Evolutionary conservation across 495 filamentous ascomycete genomes (phyloP).

Genomic region (Melanomma pulvis-pyrius): DNA sequence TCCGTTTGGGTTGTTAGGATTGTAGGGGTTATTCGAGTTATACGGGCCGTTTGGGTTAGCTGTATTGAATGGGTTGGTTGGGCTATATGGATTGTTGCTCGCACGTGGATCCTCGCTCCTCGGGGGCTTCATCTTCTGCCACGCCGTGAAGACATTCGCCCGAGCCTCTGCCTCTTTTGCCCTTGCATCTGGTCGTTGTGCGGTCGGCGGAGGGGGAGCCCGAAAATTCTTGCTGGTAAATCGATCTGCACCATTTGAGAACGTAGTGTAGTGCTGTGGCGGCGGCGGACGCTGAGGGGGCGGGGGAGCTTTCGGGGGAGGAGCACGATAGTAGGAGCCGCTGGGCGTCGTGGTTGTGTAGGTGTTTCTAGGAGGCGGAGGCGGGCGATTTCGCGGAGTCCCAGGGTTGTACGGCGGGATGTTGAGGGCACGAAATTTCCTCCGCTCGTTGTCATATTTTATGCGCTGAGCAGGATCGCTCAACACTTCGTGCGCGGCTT

Average conservation of each 20-base stretch:
- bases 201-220: conserved; percentile 43
- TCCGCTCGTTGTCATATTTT: conserved; percentile 77
- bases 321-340: conserved; percentile 52
- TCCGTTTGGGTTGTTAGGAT: conserved; percentile 42
- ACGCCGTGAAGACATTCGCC: conserved; percentile 65
- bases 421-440: conserved; percentile 37
- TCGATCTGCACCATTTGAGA: conserved; percentile 40
- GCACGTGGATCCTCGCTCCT: not conserved
- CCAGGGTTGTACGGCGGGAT: conserved; percentile 30
- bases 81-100: not conserved
- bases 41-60: not conserved
- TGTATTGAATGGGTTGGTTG: conserved; percentile 4
- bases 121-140: conserved; percentile 63
- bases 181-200: conserved; percentile 39
- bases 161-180: conserved; percentile 60
- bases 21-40: conserved; percentile 9
- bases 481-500: conserved; percentile 82
- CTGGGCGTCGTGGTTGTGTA: conserved; percentile 41
- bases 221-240: conserved; percentile 43
- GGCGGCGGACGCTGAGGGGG: conserved; percentile 47
- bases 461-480: conserved; percentile 64
- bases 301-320: conserved; percentile 31
- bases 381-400: conserved; percentile 24
- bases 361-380: conserved; percentile 47
- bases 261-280: conserved; percentile 26